Evolutionary conservation across 164 flowering plant genomes (phyloP).

Genomic region (Brasenia schreberi): DNA sequence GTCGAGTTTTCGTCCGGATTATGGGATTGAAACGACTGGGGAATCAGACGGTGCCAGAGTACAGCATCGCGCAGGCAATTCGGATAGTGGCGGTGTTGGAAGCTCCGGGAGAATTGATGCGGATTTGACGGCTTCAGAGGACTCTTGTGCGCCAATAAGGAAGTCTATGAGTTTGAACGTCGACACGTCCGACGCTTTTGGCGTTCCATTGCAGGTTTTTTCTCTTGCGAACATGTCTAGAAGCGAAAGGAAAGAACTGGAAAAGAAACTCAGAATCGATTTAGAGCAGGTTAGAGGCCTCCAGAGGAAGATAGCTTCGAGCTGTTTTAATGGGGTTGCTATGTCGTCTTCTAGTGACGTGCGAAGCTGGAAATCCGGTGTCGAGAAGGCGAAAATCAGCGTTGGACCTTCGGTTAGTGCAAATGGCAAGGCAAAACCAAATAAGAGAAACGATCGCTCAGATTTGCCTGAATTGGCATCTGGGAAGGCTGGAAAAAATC

Average conservation of each 20-base stretch:
- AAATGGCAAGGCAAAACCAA: background rate
- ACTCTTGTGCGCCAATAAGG: constrained; percentile 46
- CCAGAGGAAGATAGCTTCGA: constrained; percentile 26
- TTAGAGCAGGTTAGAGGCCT: constrained; percentile 49
- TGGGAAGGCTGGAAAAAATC: background rate
- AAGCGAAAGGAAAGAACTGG: constrained; percentile 46
- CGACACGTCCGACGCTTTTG: constrained; percentile 32
- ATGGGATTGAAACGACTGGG: constrained; percentile 45
- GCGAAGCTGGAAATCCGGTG: constrained; percentile 23
- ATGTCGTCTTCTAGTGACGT: constrained; percentile 32
- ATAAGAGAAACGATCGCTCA: background rate
- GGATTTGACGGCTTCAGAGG: constrained; percentile 49
- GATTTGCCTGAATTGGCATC: background rate
- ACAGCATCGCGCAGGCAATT: background rate
- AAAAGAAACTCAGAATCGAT: constrained; percentile 39
- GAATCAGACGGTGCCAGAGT: constrained; percentile 36
- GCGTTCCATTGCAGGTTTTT: constrained; percentile 47
- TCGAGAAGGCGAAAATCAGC: constrained; percentile 11
- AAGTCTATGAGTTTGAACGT: constrained; percentile 46
- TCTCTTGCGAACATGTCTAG: constrained; percentile 51
- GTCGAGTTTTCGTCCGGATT: constrained; percentile 54
- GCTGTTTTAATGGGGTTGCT: constrained; percentile 8
- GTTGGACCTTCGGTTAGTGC: background rate
- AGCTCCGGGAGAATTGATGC: constrained; percentile 48
- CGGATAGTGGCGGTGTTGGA: constrained; percentile 34